phyloP scores from a whole-genome alignment of 208 protist genomes.

The Acanthamoeba royreba region DNA sequence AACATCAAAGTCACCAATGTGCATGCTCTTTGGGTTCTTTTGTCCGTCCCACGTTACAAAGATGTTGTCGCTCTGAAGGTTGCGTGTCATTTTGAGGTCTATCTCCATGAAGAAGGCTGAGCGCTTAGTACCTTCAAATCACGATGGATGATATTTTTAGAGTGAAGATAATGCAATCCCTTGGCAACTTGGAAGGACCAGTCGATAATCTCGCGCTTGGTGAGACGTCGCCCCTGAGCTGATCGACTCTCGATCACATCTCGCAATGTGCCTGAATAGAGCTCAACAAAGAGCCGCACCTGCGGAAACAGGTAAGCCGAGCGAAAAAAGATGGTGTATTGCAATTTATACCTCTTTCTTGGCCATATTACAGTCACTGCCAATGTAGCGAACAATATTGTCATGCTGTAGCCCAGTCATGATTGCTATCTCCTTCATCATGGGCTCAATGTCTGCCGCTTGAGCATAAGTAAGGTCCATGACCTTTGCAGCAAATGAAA shows the following conservation, averaged over 20 bases:
- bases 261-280: not conserved
- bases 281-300: not conserved
- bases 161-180: not conserved
- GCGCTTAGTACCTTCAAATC: not conserved
- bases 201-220: not conserved
- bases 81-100: not conserved
- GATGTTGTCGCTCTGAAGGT: not conserved
- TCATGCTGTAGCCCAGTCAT: not conserved
- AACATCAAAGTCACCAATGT: slow-evolving; percentile 1
- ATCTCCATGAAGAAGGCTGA: not conserved
- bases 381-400: not conserved
- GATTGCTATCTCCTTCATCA: slow-evolving; percentile 6
- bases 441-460: not conserved
- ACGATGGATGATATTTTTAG: not conserved
- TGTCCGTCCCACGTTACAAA: not conserved
- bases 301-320: too few relatives aligned
- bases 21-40: slow-evolving; percentile 4
- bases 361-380: not conserved
- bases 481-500: not conserved
- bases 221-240: not conserved
- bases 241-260: not conserved
- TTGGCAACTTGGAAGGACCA: not conserved
- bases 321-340: too few relatives aligned
- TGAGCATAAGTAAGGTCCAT: not conserved
- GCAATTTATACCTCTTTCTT: not conserved